Percentiles rank a stretch among this genome's conserved stretches.
Conservation (phyloP, 768 basidiomycete species). For the Agaricus blazei region DNA sequence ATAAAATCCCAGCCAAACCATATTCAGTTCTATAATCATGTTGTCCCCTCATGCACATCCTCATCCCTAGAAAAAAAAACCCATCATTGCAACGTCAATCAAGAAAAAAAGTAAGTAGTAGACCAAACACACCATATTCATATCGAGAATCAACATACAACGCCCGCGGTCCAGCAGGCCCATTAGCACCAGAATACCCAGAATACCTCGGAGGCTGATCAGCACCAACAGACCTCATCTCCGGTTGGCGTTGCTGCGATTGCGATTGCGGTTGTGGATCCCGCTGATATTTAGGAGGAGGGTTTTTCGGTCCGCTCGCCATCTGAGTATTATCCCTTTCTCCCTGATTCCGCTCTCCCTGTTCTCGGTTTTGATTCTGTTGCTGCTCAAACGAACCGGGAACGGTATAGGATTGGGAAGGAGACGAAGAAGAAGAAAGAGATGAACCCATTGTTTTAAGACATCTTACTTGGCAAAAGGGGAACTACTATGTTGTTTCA, state of each 20-base stretch:
- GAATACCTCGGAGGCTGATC: neutral
- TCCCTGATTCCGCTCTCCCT: too few species aligned
- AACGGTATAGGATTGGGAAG: neutral
- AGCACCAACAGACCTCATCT: neutral
- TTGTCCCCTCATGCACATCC: neutral
- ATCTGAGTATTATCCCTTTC: too few species aligned
- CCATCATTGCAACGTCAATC: neutral
- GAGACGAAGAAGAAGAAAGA: too few species aligned
- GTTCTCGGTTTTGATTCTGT: neutral
- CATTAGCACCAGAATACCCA: neutral
- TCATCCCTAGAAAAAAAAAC: neutral
- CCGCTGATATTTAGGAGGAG: neutral
- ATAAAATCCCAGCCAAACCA: constrained; percentile 7
- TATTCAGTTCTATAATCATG: constrained; percentile 2
- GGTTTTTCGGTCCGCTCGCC: neutral
- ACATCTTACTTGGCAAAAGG: neutral
- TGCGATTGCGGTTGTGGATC: neutral
- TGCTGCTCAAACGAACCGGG: neutral
- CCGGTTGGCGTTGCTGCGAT: neutral
- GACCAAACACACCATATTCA: neutral
- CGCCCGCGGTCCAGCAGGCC: neutral
- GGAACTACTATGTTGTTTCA: neutral
- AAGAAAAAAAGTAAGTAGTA: neutral
- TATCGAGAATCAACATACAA: neutral
- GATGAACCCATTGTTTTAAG: too few species aligned